Conservation (phyloP, 495 filamentous ascomycete species). For the Talaromyces liani region DNA sequence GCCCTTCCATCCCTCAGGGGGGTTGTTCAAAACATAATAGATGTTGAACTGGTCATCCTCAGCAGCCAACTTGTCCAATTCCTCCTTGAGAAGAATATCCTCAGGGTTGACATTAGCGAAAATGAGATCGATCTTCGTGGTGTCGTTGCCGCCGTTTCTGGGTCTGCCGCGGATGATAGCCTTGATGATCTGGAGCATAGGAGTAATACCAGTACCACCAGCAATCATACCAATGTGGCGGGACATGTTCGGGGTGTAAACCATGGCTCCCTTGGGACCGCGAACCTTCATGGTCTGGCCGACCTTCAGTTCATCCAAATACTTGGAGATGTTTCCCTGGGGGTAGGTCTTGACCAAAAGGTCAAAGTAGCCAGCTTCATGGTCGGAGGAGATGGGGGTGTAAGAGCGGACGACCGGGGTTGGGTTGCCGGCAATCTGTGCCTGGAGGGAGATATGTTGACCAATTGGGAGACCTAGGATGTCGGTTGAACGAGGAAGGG, state of each 20-base stretch:
- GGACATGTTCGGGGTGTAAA: slow-evolving; percentile 92
- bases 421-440: slow-evolving; percentile 61
- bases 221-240: slow-evolving; percentile 95
- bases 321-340: slow-evolving; percentile 88
- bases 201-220: slow-evolving; percentile 95
- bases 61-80: slow-evolving; percentile 69
- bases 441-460: slow-evolving; percentile 94
- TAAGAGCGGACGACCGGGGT: slow-evolving; percentile 95
- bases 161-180: slow-evolving; percentile 79
- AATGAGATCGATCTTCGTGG: slow-evolving; percentile 83
- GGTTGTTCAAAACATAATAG: slow-evolving; percentile 95
- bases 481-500: slow-evolving; percentile 63
- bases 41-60: slow-evolving; percentile 76
- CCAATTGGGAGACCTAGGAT: slow-evolving; percentile 96
- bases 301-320: slow-evolving; percentile 73
- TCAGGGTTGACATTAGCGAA: slow-evolving; percentile 93
- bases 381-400: slow-evolving; percentile 90
- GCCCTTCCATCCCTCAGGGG: slow-evolving; percentile 80
- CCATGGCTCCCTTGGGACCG: slow-evolving; percentile 94
- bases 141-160: slow-evolving; percentile 61
- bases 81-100: slow-evolving; percentile 88
- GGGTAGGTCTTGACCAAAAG: slow-evolving; percentile 97
- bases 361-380: slow-evolving; percentile 90
- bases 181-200: slow-evolving; percentile 91
- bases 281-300: slow-evolving; percentile 83